Evolutionary conservation across 768 basidiomycete genomes (phyloP).

Genomic region (Mycena rebaudengoi): DNA sequence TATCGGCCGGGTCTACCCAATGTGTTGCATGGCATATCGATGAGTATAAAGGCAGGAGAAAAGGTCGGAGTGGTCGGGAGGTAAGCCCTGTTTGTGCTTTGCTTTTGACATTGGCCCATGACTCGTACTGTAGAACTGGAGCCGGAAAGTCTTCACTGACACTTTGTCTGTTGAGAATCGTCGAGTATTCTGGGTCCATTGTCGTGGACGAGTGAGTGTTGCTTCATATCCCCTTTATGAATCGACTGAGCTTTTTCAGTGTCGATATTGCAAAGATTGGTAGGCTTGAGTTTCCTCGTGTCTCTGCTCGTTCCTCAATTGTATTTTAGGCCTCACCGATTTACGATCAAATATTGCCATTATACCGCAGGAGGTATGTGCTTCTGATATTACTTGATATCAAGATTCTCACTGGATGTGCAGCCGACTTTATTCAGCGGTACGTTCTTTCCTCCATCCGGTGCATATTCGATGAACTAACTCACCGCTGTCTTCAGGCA

Average conservation of each 20-base stretch:
- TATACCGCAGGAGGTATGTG: slow-evolving; percentile 72
- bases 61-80: slow-evolving; percentile 83
- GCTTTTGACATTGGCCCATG: no score
- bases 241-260: slow-evolving; percentile 38
- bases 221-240: neutral
- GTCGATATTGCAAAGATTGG: slow-evolving; percentile 76
- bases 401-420: neutral
- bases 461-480: neutral
- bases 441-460: slow-evolving; percentile 52
- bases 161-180: slow-evolving; percentile 72
- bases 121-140: no score
- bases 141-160: slow-evolving; percentile 72
- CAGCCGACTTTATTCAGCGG: slow-evolving; percentile 67
- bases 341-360: slow-evolving; percentile 69
- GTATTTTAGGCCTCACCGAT: slow-evolving; percentile 50
- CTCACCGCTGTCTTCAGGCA: neutral
- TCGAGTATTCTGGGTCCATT: slow-evolving; percentile 72
- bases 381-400: neutral
- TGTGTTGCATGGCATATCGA: slow-evolving; percentile 69
- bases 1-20: slow-evolving; percentile 77
- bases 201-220: slow-evolving; percentile 63
- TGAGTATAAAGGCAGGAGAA: slow-evolving; percentile 69
- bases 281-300: neutral
- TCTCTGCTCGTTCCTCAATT: neutral
- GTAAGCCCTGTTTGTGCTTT: no score